These are phyloP conservation scores for Pythium rhizo-oryzae DNA, from an alignment of 352 stramenopile genomes.

Conservation along the genomic window DNA sequence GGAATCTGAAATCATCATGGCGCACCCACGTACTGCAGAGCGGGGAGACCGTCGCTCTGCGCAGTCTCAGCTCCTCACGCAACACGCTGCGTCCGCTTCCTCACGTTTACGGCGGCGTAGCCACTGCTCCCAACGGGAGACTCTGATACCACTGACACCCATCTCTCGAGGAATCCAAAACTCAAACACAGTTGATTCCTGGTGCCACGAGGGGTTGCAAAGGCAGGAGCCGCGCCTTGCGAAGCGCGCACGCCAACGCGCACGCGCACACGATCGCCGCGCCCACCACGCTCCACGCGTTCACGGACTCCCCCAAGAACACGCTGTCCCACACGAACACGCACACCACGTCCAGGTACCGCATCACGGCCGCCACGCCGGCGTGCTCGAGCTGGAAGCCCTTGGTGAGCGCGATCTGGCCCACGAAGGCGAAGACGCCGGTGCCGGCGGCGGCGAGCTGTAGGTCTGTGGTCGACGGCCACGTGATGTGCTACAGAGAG, in stretches of 20 bases:
- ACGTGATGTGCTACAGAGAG: constrained; percentile 28
- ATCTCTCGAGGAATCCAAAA: too few relatives aligned
- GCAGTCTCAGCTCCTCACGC: too few relatives aligned
- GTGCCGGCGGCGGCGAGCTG: constrained; percentile 51
- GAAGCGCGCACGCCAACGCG: constrained; percentile 47
- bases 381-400: constrained; percentile 76
- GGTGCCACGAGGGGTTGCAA: too few relatives aligned
- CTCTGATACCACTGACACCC: too few relatives aligned
- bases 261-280: constrained; percentile 45
- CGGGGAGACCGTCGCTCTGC: too few relatives aligned
- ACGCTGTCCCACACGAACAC: constrained; percentile 69
- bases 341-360: constrained; percentile 69
- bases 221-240: constrained; percentile 29
- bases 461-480: constrained; percentile 39
- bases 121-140: too few relatives aligned
- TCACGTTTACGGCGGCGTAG: too few relatives aligned
- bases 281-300: constrained; percentile 48
- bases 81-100: too few relatives aligned
- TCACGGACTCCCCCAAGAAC: constrained; percentile 51
- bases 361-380: constrained; percentile 66
- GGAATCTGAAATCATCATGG: too few relatives aligned
- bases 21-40: too few relatives aligned
- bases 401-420: constrained; percentile 63
- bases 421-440: constrained; percentile 48
- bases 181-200: too few relatives aligned